These are phyloP conservation scores for Purpureocillium lavendulum DNA, from an alignment of 2,329 filamentous ascomycete genomes.

Conservation along the genomic window DNA sequence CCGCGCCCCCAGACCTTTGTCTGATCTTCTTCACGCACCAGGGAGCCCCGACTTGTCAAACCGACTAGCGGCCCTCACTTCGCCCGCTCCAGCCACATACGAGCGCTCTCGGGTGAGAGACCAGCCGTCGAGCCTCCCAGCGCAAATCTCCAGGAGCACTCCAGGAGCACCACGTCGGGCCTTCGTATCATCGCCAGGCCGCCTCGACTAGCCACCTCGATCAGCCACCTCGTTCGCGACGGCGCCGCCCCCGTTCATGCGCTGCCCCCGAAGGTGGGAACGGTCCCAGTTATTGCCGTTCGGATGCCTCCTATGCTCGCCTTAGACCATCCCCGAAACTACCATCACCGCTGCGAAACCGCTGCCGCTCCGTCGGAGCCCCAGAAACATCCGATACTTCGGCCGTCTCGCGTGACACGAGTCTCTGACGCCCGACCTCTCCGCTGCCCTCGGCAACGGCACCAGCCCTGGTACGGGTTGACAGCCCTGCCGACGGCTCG, in stretches of 20 bases:
- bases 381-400: conserved; percentile 30
- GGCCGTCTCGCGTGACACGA: conserved; percentile 9
- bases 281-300: conserved; percentile 32
- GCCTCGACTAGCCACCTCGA: no score
- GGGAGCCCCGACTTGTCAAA: background rate
- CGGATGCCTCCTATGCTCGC: conserved; percentile 46
- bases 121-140: no score
- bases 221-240: background rate
- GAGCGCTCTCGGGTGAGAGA: no score
- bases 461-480: conserved; percentile 6
- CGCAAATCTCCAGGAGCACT: no score
- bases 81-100: no score
- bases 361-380: conserved; percentile 24
- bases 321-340: conserved; percentile 32
- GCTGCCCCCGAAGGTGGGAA: conserved; percentile 11
- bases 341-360: conserved; percentile 10
- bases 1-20: background rate
- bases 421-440: conserved; percentile 10
- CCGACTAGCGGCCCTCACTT: background rate
- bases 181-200: no score
- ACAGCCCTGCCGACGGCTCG: conserved; percentile 4
- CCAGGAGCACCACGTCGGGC: no score
- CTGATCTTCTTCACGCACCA: conserved; percentile 1
- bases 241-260: no score
- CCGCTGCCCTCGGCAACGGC: conserved; percentile 8